phyloP scores from a whole-genome alignment of 2,329 filamentous ascomycete genomes.

The Neonectria neomacrospora region DNA sequence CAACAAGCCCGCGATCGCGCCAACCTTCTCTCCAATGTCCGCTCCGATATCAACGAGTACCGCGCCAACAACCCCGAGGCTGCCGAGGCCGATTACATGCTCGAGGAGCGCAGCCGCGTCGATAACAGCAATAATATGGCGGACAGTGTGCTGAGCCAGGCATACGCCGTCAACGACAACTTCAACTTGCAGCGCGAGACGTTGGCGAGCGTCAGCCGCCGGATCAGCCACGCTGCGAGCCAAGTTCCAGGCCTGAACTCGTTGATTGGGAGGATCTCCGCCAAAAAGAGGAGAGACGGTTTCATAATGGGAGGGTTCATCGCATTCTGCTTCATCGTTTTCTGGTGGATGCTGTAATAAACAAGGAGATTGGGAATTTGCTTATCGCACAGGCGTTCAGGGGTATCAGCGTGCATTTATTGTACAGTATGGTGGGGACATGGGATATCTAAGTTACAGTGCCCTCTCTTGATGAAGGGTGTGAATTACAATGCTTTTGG shows the following conservation, averaged over 20 bases:
- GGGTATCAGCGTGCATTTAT: conserved; percentile 52
- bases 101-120: conserved; percentile 85
- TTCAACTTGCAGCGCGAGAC: conserved; percentile 90
- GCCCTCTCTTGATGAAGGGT: conserved; percentile 30
- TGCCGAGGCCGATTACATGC: conserved; percentile 96
- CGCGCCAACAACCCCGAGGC: conserved; percentile 82
- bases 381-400: conserved; percentile 49
- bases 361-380: conserved; percentile 25
- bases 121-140: conserved; percentile 91
- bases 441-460: conserved; percentile 43
- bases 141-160: conserved; percentile 91
- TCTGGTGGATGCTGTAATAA: conserved; percentile 79
- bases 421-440: conserved; percentile 48
- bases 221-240: conserved; percentile 89
- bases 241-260: conserved; percentile 94
- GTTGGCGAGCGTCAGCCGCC: conserved; percentile 85
- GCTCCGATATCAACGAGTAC: conserved; percentile 91
- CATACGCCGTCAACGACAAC: conserved; percentile 94
- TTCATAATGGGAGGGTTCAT: conserved; percentile 94
- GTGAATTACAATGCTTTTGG: conserved; percentile 43
- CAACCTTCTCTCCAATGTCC: conserved; percentile 90
- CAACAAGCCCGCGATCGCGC: conserved; percentile 83
- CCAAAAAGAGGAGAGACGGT: conserved; percentile 93
- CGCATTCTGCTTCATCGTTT: conserved; percentile 87
- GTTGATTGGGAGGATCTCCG: conserved; percentile 90